These are phyloP conservation scores for Arthromyces matolae DNA, from an alignment of 768 basidiomycete genomes.

Conservation along the genomic window DNA sequence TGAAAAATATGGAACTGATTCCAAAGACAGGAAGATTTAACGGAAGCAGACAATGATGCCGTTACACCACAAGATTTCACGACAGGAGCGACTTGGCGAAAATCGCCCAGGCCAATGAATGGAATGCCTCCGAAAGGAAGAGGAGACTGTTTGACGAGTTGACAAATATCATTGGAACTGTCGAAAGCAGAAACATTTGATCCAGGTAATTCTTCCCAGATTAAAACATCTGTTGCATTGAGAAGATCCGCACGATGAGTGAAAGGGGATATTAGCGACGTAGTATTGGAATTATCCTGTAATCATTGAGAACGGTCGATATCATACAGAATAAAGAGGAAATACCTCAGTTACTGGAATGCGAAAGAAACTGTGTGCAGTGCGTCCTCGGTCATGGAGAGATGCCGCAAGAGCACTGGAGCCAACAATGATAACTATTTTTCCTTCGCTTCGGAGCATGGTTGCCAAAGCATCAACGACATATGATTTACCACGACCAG, in stretches of 20 bases:
- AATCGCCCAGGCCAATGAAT: not conserved
- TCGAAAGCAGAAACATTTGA: not conserved
- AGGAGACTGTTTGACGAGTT: not conserved
- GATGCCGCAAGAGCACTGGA: slow-evolving; percentile 9
- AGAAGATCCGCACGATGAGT: not conserved
- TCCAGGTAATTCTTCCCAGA: not conserved
- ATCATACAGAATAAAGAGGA: not conserved
- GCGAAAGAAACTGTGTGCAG: slow-evolving; percentile 8
- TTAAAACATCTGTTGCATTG: not conserved
- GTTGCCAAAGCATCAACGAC: not conserved
- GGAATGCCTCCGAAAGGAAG: not conserved
- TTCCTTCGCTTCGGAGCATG: not conserved
- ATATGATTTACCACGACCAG: not conserved
- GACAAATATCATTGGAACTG: not conserved
- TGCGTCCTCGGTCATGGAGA: slow-evolving; percentile 5
- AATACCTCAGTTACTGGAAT: slow-evolving; percentile 9
- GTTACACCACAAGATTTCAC: not conserved
- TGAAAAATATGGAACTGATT: not conserved
- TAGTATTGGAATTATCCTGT: too few species aligned
- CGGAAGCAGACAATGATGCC: not conserved
- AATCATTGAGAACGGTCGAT: too few species aligned
- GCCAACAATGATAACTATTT: slow-evolving; percentile 5
- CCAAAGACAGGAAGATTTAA: not conserved
- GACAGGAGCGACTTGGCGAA: not conserved
- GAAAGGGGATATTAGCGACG: not conserved